Base-by-base conservation (phyloP, 2,329 filamentous ascomycete species). In the Talaromyces sp. region DNA sequence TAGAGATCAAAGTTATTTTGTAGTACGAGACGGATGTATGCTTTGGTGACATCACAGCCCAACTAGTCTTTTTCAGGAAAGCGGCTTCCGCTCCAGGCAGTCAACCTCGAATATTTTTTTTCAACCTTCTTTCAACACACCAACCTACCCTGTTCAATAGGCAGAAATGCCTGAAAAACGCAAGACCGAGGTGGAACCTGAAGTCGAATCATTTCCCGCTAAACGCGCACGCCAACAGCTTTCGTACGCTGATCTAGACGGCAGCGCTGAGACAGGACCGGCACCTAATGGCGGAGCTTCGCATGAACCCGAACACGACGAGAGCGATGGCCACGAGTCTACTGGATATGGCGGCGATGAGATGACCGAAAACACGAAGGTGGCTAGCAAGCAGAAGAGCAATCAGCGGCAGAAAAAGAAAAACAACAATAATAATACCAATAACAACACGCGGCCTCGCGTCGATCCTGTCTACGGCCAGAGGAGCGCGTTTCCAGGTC, bases 391-490 rank as follows among this genome's bases (percentile, higher is more conserved):
- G 19, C 43, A 46, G 11, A 19, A 24, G 3, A 24, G 43, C 43
- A 62, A 35, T 31, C 19, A 19, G n/a, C 53, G 29, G 12, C 32
- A 50, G 14, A 43, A 43, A 17, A 46, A 46, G 19, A 46, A 12
- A 46, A 59, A n/a, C 3, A 32, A 46, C 43, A 46, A 12, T 46
- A 59, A n/a, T 3, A 32, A 32, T 3, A 12, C 14, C 53, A 57
- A 24, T 3, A 31, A 59, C 12, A 59, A 56, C 32, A 56, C 57
- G 61, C 74, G 75, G 57, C 77, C 79, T 26, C 75, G 75, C 48
- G 72, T 86, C 61, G 83, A 91, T 70, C 82, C 85, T 10, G 83
- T 85, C 2, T 90, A 86, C 72, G 89, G 89, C 46, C 88, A 91
- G 74, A 84, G 86, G 72, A 85, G 85, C 67, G 88, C 88, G 50